Evolutionary conservation across 108 stramenopile species (phyloP).

Genomic region (Skeletonema tropicum): DNA sequence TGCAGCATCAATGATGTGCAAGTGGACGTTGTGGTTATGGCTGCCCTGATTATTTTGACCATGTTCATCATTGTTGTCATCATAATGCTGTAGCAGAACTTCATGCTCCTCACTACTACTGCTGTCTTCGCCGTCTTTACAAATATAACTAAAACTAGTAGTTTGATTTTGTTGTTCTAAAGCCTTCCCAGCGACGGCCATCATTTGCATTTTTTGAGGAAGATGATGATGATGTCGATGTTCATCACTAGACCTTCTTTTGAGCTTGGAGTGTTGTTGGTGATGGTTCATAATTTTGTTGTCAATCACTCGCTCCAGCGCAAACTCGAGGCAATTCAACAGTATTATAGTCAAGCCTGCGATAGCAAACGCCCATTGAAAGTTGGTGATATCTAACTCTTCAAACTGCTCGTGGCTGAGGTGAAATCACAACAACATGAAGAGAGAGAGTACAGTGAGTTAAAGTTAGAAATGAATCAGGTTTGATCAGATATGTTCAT

Average conservation of each 20-base stretch:
- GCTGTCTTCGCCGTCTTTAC: background rate
- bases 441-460: no score
- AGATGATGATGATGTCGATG: no score
- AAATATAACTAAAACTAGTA: background rate
- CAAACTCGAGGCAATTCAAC: background rate
- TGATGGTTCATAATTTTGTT: background rate
- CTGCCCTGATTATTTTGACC: background rate
- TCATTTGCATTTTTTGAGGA: no score
- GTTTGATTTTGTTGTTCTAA: background rate
- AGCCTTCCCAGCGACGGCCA: no score
- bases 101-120: constrained; percentile 3
- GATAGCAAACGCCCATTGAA: constrained; percentile 6
- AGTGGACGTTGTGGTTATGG: background rate
- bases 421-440: background rate
- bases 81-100: background rate
- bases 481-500: background rate
- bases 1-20: background rate
- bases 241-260: background rate
- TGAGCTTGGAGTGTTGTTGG: no score
- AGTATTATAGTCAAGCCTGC: background rate
- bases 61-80: background rate
- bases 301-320: constrained; percentile 4
- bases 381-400: background rate
- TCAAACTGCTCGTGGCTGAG: constrained; percentile 3
- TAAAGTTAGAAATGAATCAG: background rate